Evolutionary conservation across 495 filamentous ascomycete species (phyloP).

Genomic region (Usnea hakonensis): DNA sequence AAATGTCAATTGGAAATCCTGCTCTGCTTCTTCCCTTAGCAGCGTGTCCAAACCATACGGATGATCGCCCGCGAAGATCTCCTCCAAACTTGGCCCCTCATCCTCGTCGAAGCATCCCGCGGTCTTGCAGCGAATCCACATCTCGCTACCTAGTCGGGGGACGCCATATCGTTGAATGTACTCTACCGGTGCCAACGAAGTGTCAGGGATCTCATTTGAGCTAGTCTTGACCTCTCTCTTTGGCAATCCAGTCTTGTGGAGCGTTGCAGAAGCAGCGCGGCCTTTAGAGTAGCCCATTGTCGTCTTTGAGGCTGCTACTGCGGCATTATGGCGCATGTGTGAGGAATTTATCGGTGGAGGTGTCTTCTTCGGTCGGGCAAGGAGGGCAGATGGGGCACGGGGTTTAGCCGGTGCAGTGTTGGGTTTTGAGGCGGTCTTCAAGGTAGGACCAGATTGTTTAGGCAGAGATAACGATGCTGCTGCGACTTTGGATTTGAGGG

Average conservation of each 20-base stretch:
- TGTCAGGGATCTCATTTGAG: conserved; percentile 19
- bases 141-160: conserved; percentile 37
- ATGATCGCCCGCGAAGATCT: conserved; percentile 18
- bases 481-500: conserved; percentile 45
- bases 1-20: conserved; percentile 21
- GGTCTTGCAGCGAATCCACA: conserved; percentile 36
- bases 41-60: conserved; percentile 17
- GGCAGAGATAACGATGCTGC: conserved; percentile 45
- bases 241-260: conserved; percentile 30
- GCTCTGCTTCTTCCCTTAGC: conserved; percentile 22
- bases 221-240: conserved; percentile 4
- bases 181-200: conserved; percentile 34
- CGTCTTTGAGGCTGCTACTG: conserved; percentile 57
- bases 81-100: conserved; percentile 21
- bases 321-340: conserved; percentile 51
- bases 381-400: conserved; percentile 29
- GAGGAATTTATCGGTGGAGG: conserved; percentile 42
- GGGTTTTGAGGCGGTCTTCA: conserved; percentile 30
- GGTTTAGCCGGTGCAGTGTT: conserved; percentile 35
- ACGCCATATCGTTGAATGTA: conserved; percentile 40
- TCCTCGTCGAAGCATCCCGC: conserved; percentile 35
- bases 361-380: conserved; percentile 34
- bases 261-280: conserved; percentile 48
- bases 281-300: conserved; percentile 80
- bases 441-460: conserved; percentile 27